Evolutionary conservation across 495 filamentous ascomycete genomes (phyloP).

Genomic region (Hypoxylon subgilvum): DNA sequence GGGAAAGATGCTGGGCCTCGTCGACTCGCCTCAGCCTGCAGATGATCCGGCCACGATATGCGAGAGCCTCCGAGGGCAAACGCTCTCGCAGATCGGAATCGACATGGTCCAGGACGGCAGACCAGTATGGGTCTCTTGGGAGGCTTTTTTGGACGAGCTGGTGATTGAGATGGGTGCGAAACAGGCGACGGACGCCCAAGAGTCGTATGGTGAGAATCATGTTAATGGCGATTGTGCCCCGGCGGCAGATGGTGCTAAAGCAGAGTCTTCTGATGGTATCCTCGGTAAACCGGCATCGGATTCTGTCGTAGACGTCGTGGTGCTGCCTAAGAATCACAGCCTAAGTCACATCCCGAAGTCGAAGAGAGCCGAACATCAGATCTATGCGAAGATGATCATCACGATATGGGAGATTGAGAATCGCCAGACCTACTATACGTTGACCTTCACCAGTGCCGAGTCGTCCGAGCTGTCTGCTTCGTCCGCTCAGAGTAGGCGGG

Average conservation of each 20-base stretch:
- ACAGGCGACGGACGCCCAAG: slow-evolving; percentile 9
- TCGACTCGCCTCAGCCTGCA: slow-evolving; percentile 31
- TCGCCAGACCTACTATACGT: slow-evolving; percentile 63
- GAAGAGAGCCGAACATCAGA: slow-evolving; percentile 47
- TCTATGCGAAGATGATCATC: slow-evolving; percentile 69
- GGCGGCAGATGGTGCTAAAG: slow-evolving; percentile 9
- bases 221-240: slow-evolving; percentile 27
- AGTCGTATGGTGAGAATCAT: slow-evolving; percentile 2
- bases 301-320: slow-evolving; percentile 62
- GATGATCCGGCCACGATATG: slow-evolving; percentile 40
- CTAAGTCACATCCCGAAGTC: slow-evolving; percentile 35
- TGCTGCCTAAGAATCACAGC: slow-evolving; percentile 47
- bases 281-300: slow-evolving; percentile 46
- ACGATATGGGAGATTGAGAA: slow-evolving; percentile 67
- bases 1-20: slow-evolving; percentile 64
- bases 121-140: slow-evolving; percentile 61
- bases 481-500: slow-evolving; percentile 23
- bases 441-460: slow-evolving; percentile 66
- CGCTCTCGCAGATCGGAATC: slow-evolving; percentile 65
- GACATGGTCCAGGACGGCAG: slow-evolving; percentile 65
- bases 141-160: slow-evolving; percentile 59
- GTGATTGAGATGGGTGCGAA: slow-evolving; percentile 52
- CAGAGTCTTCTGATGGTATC: slow-evolving; percentile 1
- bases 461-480: slow-evolving; percentile 42
- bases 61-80: slow-evolving; percentile 61